Evolutionary conservation across 139 green algal species (phyloP).

Genomic region (Chlamydomonas asymmetrica): DNA sequence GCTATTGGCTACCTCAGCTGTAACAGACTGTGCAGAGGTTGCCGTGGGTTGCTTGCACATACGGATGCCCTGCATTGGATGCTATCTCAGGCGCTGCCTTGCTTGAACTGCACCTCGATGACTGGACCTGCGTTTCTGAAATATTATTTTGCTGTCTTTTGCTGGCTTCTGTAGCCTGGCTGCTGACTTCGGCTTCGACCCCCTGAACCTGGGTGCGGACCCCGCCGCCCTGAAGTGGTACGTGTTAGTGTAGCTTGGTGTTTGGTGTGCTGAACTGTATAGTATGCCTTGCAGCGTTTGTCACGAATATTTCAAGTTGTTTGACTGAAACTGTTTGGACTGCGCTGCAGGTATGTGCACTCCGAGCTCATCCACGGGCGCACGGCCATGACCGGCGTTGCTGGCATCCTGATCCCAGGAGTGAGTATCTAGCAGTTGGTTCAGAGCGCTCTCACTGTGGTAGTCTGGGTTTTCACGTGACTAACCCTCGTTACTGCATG

Average conservation of each 20-base stretch:
- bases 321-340: conserved; percentile 29
- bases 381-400: conserved; percentile 87
- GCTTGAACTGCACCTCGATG: neutral
- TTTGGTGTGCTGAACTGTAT: neutral
- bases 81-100: neutral
- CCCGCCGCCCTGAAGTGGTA: conserved; percentile 72
- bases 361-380: conserved; percentile 88
- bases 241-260: neutral
- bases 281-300: neutral
- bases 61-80: neutral
- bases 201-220: conserved; percentile 82
- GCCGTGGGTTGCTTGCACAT: too few relatives aligned
- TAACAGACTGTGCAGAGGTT: too few relatives aligned
- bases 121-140: neutral
- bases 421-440: conserved; percentile 33
- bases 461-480: neutral
- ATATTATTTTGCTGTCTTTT: neutral
- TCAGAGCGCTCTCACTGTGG: neutral
- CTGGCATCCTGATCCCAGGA: conserved; percentile 83
- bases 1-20: too few relatives aligned
- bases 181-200: conserved; percentile 64
- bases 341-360: conserved; percentile 56
- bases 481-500: too few relatives aligned
- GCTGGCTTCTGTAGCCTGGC: conserved; percentile 18
- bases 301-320: neutral